Conservation (phyloP, 75 land plant species). For the Ceratopteris richardii region DNA sequence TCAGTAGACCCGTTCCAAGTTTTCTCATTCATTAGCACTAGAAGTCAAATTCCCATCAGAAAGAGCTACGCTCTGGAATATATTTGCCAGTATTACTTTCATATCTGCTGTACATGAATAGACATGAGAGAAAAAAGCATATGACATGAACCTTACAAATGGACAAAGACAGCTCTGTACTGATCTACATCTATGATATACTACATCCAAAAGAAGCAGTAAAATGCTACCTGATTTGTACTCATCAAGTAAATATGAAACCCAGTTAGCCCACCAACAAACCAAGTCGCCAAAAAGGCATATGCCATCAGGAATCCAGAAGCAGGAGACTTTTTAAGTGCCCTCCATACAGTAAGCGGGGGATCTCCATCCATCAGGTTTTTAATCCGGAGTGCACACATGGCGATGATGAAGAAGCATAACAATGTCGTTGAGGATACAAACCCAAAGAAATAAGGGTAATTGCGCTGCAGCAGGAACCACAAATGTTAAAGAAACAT, state of each 20-base stretch:
- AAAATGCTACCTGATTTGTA: conserved; percentile 77
- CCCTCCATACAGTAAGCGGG: conserved; percentile 15
- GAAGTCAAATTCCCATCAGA: no score
- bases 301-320: conserved; percentile 52
- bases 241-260: conserved; percentile 64
- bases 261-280: conserved; percentile 67
- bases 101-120: neutral
- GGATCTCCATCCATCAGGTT: conserved; percentile 14
- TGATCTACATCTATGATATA: no score
- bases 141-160: no score
- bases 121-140: neutral
- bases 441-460: conserved; percentile 55
- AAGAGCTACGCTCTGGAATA: no score
- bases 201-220: no score
- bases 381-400: conserved; percentile 35
- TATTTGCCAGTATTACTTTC: no score
- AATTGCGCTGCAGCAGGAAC: conserved; percentile 56
- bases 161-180: no score
- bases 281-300: conserved; percentile 62
- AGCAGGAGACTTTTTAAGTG: conserved; percentile 26
- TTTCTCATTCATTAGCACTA: no score
- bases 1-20: no score
- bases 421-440: conserved; percentile 49
- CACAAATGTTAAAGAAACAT: neutral
- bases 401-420: conserved; percentile 54